Evolutionary conservation across 306 rosid species (phyloP).

Genomic region (Trifolium pratense): DNA sequence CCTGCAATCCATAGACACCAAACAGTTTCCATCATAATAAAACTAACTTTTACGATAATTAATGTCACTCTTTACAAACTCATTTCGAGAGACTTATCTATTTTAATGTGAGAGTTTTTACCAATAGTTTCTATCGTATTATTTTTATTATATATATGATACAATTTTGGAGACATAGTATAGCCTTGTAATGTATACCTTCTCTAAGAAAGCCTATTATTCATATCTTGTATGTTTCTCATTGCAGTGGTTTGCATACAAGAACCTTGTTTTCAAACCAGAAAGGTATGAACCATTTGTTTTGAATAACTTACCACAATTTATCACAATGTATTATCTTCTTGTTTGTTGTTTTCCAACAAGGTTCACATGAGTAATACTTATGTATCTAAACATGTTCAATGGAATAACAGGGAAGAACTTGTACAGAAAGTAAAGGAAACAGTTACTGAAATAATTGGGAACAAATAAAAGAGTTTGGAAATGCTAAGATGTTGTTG

Average conservation of each 20-base stretch:
- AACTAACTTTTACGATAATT: too few relatives aligned
- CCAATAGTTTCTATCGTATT: too few relatives aligned
- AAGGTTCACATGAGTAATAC: too few relatives aligned
- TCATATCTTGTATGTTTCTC: conserved; percentile 8
- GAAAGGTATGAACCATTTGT: conserved; percentile 62
- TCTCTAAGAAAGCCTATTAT: background rate
- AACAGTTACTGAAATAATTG: conserved; percentile 63
- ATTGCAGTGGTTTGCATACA: conserved; percentile 83
- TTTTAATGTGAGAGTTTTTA: too few relatives aligned
- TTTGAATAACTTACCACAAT: conserved; percentile 1
- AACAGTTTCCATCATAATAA: too few relatives aligned
- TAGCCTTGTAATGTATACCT: background rate
- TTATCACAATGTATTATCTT: background rate
- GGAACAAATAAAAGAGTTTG: conserved; percentile 64
- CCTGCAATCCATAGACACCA: too few relatives aligned
- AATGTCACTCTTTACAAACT: too few relatives aligned
- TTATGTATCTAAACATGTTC: conserved; percentile 10
- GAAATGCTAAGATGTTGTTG: too few relatives aligned
- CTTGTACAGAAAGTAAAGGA: conserved; percentile 64
- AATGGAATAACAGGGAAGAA: conserved; percentile 68
- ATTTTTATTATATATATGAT: too few relatives aligned
- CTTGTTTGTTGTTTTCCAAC: background rate
- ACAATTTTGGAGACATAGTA: background rate
- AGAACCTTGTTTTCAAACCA: conserved; percentile 76
- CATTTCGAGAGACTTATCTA: too few relatives aligned